Evolutionary conservation across 176 grass and related monocot genomes (phyloP).

Genomic region (Oryza glumipatula): DNA sequence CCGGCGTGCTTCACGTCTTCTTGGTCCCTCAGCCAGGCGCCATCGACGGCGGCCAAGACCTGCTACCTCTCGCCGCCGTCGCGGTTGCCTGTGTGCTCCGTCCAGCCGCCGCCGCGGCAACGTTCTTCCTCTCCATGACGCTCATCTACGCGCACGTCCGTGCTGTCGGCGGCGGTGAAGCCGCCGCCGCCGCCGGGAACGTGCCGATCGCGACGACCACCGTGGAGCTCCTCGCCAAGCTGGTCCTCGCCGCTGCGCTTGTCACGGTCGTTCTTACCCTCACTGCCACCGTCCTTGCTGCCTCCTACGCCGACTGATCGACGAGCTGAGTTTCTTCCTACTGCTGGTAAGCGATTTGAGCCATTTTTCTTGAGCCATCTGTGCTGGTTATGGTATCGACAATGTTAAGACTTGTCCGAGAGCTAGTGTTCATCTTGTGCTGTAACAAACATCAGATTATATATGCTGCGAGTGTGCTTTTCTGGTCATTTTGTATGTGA

Average conservation of each 20-base stretch:
- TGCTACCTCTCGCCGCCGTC: neutral
- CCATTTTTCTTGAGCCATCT: too few relatives aligned
- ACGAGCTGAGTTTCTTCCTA: too few relatives aligned
- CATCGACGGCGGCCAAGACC: neutral
- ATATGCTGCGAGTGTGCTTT: too few relatives aligned
- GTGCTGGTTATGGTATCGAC: too few relatives aligned
- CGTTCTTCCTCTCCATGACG: neutral
- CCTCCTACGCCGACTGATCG: neutral
- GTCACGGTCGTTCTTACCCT: neutral
- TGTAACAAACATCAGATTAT: too few relatives aligned
- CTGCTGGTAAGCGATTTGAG: neutral
- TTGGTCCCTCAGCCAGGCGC: neutral
- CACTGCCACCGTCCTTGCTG: neutral
- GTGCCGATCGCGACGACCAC: neutral
- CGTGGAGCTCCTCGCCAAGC: neutral
- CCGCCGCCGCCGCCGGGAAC: too few relatives aligned
- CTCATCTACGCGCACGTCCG: neutral
- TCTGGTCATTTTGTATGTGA: too few relatives aligned
- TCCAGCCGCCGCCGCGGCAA: neutral
- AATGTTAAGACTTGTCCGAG: too few relatives aligned
- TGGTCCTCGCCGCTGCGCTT: neutral
- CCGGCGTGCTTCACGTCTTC: neutral
- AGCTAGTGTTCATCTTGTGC: too few relatives aligned
- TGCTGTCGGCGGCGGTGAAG: neutral
- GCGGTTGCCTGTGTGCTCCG: neutral